phyloP scores from a whole-genome alignment of 768 basidiomycete species.

The Grammothele lineata region DNA sequence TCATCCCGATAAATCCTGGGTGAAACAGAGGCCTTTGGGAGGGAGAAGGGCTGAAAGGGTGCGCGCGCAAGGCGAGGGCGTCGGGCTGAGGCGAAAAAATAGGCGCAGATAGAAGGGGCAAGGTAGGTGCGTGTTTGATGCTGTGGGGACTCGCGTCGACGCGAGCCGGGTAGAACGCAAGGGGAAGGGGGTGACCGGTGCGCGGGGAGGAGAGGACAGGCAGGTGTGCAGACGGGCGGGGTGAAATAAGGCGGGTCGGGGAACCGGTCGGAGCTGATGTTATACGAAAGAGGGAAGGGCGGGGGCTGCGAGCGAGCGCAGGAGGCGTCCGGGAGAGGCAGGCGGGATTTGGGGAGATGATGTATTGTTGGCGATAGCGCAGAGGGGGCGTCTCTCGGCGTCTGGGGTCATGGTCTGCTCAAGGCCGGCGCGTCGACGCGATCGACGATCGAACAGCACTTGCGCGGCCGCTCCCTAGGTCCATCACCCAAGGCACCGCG shows the following conservation, averaged over 20 bases:
- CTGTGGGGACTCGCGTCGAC: slow-evolving; percentile 1
- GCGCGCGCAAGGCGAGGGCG: not conserved
- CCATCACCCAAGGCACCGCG: slow-evolving; percentile 14
- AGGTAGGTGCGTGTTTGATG: slow-evolving; percentile 1
- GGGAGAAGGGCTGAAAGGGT: slow-evolving; percentile 3
- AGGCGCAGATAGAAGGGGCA: not conserved
- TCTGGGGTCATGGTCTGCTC: slow-evolving; percentile 12
- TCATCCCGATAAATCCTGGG: slow-evolving; percentile 6
- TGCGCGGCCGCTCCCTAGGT: slow-evolving; percentile 6
- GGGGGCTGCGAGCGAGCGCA: slow-evolving; percentile 3
- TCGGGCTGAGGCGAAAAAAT: not conserved
- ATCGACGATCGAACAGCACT: slow-evolving; percentile 15
- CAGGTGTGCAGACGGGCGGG: slow-evolving; percentile 4
- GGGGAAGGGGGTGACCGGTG: slow-evolving; percentile 2
- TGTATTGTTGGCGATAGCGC: slow-evolving; percentile 18
- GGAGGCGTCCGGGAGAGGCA: slow-evolving; percentile 11
- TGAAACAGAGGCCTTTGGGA: not conserved
- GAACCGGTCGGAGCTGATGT: slow-evolving; percentile 12
- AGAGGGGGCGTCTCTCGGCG: slow-evolving; percentile 7
- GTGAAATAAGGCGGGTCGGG: slow-evolving; percentile 11
- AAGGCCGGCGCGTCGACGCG: slow-evolving; percentile 9
- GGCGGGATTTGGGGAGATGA: slow-evolving; percentile 12
- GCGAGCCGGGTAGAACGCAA: not conserved
- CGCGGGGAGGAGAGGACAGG: not conserved
- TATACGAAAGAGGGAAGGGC: slow-evolving; percentile 11